These are phyloP conservation scores for Phytophthora cryptogea DNA, from an alignment of 352 stramenopile species.

Conservation along the genomic window DNA sequence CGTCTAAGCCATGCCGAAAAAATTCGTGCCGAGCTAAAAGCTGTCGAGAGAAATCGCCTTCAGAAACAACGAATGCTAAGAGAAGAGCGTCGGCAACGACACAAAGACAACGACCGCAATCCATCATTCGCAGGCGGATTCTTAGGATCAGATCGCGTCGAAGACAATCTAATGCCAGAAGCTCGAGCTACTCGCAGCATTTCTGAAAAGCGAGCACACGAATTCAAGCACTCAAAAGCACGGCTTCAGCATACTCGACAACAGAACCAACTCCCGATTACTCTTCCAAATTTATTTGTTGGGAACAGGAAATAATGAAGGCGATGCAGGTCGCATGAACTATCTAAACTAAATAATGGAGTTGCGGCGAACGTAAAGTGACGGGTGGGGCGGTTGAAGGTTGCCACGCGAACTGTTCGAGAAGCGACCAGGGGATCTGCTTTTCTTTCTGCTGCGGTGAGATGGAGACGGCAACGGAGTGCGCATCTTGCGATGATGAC, in stretches of 20 bases:
- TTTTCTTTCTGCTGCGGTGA: slow-evolving; percentile 36
- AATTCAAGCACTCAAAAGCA: slow-evolving; percentile 25
- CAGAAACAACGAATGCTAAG: slow-evolving; percentile 43
- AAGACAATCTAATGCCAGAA: slow-evolving; percentile 2
- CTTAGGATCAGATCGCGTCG: slow-evolving; percentile 1
- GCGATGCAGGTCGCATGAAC: slow-evolving; percentile 5
- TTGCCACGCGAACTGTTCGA: slow-evolving; percentile 23
- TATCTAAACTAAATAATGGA: slow-evolving; percentile 51
- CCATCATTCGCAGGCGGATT: slow-evolving; percentile 11
- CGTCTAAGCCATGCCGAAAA: slow-evolving; percentile 50
- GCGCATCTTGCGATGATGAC: slow-evolving; percentile 36
- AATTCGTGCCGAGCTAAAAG: slow-evolving; percentile 42
- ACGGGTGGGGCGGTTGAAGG: slow-evolving; percentile 24
- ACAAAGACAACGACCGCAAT: slow-evolving; percentile 21
- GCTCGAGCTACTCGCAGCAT: not conserved
- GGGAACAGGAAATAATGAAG: slow-evolving; percentile 15
- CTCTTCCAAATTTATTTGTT: slow-evolving; percentile 39
- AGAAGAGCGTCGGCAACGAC: slow-evolving; percentile 47
- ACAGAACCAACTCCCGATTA: slow-evolving; percentile 18
- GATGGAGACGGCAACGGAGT: slow-evolving; percentile 36
- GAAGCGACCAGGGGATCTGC: slow-evolving; percentile 20
- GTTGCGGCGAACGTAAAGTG: slow-evolving; percentile 43
- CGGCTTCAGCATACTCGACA: slow-evolving; percentile 4
- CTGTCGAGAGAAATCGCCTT: slow-evolving; percentile 48
- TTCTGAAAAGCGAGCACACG: slow-evolving; percentile 4